Evolutionary conservation across 2,329 filamentous ascomycete genomes (phyloP), one percentile per base, ranked within the genome.

Genomic region (Colletotrichum liaoningense): DNA sequence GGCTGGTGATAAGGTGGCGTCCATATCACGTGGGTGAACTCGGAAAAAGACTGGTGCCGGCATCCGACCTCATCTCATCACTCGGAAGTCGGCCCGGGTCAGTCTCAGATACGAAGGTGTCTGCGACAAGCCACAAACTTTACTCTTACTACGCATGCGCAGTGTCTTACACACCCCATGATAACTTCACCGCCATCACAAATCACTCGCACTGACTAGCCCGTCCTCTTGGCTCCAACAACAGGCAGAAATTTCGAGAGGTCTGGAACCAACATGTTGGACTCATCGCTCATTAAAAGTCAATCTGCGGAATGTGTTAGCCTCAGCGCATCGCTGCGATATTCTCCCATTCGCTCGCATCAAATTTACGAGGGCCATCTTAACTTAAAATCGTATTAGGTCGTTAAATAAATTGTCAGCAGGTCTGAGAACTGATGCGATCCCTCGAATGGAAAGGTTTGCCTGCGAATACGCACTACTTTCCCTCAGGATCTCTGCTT

Each of bases 401-500:
- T n/a, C 19, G 35, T 56, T 60, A 46, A n/a, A 28, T 38, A 24
- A 19, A 57, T 56, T 52, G 35, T 7, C 14, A 30, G 62, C 35
- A 33, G 30, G 62, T 55, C 30, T 26, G 62, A 60, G 59, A 54
- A 54, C 70, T 30, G 55, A 38, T 35, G n/a, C 55, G 59, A 26
- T 54, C 26, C 33, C 22, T 46, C 22, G 24, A 30, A 19, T 5
- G n/a, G 52, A 19, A 69, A 69, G 52, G 22, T 60, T 69, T n/a
- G n/a, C 69, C 52, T 28, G 35, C 46, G 30, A 28, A 30, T 49
- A 46, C 49, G 33, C 49, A 49, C 19, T n/a, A 49, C 19, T 73
- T 49, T n/a, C 55, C 46, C 55, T 69, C 38, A 55, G 26, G 65
- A 73, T 66, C 71, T 71, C 62, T 70, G 38, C 56, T 60, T 26